Percentiles rank a stretch among this genome's conserved stretches.
These are phyloP conservation scores for Gloeostereum incarnatum DNA, from an alignment of 768 basidiomycete genomes.

Conservation along the genomic window DNA sequence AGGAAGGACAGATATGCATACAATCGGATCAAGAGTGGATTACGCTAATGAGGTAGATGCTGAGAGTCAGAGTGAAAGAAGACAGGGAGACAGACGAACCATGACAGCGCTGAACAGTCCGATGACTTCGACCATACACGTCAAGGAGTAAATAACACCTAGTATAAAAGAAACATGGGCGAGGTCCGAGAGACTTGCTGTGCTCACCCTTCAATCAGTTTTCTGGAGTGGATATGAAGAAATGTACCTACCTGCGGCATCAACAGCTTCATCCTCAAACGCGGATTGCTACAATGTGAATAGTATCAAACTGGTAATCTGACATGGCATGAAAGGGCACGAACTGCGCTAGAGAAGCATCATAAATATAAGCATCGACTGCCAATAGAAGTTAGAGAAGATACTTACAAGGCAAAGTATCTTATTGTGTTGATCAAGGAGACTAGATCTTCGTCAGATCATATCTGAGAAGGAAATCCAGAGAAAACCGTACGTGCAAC, in stretches of 20 bases:
- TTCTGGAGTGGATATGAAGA: not conserved
- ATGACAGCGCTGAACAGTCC: not conserved
- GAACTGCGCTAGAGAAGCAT: not conserved
- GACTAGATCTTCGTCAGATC: not conserved
- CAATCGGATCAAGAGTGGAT: not conserved
- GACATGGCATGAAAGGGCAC: not conserved
- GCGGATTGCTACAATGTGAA: not conserved
- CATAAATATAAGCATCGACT: not conserved
- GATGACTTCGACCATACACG: not conserved
- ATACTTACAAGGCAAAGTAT: not conserved
- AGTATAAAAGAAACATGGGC: constrained; percentile 1
- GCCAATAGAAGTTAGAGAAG: not conserved
- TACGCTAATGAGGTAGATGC: not conserved
- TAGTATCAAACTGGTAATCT: not conserved
- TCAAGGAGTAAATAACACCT: not conserved
- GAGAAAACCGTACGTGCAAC: not conserved
- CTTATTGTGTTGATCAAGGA: not conserved
- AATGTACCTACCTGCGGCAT: not conserved
- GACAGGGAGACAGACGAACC: not conserved
- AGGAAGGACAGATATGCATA: not conserved
- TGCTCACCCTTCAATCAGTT: too few species aligned
- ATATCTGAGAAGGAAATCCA: not conserved
- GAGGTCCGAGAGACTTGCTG: not conserved
- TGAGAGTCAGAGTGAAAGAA: not conserved
- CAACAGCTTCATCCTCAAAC: not conserved